Conservation (phyloP, 108 stramenopile species). For the Fistulifera solaris region DNA sequence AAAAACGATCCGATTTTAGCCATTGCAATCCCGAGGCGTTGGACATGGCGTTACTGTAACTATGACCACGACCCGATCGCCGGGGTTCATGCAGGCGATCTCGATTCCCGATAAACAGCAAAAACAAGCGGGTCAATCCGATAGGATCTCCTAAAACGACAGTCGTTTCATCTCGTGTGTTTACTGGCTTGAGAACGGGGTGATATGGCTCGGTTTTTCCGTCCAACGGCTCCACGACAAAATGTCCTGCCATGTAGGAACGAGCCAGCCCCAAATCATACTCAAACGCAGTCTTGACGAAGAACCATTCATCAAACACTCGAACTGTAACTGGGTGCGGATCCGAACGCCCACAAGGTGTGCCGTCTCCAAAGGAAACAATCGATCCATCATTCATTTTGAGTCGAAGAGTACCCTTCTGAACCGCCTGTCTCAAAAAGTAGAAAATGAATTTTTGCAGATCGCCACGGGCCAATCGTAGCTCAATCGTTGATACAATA, state of each 20-base stretch:
- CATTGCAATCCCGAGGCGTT: conserved; percentile 70
- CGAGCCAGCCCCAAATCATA: conserved; percentile 88
- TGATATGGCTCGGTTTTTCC: conserved; percentile 44
- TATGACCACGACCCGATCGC: conserved; percentile 38
- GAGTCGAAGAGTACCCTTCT: conserved; percentile 44
- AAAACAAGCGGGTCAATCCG: conserved; percentile 69
- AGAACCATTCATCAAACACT: conserved; percentile 88
- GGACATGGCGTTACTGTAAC: conserved; percentile 46
- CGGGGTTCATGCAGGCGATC: conserved; percentile 40
- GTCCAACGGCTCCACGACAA: conserved; percentile 53
- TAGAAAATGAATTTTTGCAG: conserved; percentile 44
- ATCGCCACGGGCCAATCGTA: conserved; percentile 56
- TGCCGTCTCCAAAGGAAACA: conserved; percentile 59
- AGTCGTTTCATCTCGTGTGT: conserved; percentile 42
- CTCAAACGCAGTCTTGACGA: conserved; percentile 85
- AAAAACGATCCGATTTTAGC: conserved; percentile 74
- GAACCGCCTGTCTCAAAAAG: conserved; percentile 59
- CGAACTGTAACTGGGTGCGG: conserved; percentile 55
- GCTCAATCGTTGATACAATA: conserved; percentile 32
- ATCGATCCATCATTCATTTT: conserved; percentile 68
- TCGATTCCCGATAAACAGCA: conserved; percentile 82
- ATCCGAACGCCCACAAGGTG: conserved; percentile 37
- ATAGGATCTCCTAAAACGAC: conserved; percentile 67
- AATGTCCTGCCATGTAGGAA: conserved; percentile 87
- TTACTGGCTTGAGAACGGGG: conserved; percentile 30